A percentile compares a stretch with the other conserved stretches of the same genome.
These are phyloP conservation scores for Drechslerella dactyloides DNA, from an alignment of 2,329 filamentous ascomycete genomes.

Conservation along the genomic window DNA sequence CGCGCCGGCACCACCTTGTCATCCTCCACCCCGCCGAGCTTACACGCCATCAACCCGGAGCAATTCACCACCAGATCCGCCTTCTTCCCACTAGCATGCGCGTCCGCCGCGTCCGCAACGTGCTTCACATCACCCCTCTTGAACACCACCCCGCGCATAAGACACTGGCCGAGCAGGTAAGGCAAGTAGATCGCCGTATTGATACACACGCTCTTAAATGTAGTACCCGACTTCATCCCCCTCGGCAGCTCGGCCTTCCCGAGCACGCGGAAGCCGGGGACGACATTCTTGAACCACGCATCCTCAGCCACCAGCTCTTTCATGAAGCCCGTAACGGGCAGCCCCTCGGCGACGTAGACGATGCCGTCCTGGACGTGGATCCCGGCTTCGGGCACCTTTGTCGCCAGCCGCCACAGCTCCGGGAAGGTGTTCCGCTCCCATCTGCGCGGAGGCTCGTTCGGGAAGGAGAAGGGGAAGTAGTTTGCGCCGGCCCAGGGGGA, in stretches of 20 bases:
- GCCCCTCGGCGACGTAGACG: constrained; percentile 14
- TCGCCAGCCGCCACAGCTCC: constrained; percentile 66
- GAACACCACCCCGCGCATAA: constrained; percentile 73
- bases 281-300: constrained; percentile 75
- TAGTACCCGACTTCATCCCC: constrained; percentile 73
- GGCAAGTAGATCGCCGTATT: constrained; percentile 87
- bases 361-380: constrained; percentile 75
- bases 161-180: constrained; percentile 81
- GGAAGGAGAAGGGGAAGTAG: constrained; percentile 62
- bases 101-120: constrained; percentile 70
- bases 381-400: constrained; percentile 75
- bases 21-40: constrained; percentile 82
- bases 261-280: constrained; percentile 64
- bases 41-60: constrained; percentile 76
- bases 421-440: constrained; percentile 64
- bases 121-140: constrained; percentile 71
- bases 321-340: constrained; percentile 62
- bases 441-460: constrained; percentile 25
- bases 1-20: constrained; percentile 74
- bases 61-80: constrained; percentile 81
- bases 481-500: constrained; percentile 90
- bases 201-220: constrained; percentile 86
- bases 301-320: constrained; percentile 70
- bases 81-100: constrained; percentile 66
- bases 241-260: constrained; percentile 57